A percentile compares a stretch with the other conserved stretches of the same genome.
Evolutionary conservation across 139 green algal genomes (phyloP).

Genomic region (Tetradesmus obliquus): DNA sequence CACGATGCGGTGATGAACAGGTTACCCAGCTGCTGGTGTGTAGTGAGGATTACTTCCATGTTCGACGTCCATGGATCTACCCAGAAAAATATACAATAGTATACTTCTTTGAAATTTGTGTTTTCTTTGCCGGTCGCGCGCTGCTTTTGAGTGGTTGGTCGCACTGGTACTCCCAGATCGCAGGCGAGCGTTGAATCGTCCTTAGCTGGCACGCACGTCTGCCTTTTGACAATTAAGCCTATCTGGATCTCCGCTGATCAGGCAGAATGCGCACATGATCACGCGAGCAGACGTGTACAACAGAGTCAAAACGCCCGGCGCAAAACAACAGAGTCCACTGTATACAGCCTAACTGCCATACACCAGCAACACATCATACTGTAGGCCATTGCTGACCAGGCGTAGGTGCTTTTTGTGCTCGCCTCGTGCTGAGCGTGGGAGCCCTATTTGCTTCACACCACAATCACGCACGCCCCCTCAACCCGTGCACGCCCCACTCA

Average conservation of each 20-base stretch:
- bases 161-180: background rate
- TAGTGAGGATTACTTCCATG: no score
- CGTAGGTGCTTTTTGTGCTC: background rate
- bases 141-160: background rate
- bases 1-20: no score
- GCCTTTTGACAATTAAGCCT: background rate
- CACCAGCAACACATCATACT: background rate
- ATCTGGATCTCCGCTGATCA: background rate
- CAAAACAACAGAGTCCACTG: background rate
- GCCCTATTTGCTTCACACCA: conserved; percentile 2
- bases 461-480: background rate
- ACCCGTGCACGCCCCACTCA: background rate
- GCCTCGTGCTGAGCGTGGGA: background rate
- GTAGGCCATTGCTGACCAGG: background rate
- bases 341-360: background rate
- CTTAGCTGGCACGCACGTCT: background rate
- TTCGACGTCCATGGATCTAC: no score
- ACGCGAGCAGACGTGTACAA: background rate
- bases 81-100: no score
- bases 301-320: background rate
- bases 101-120: no score
- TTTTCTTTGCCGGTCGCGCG: no score
- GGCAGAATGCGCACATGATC: background rate
- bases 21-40: no score
- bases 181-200: background rate